These are phyloP conservation scores for Allium cepa DNA, from an alignment of 106 monocot genomes.

Conservation along the genomic window DNA sequence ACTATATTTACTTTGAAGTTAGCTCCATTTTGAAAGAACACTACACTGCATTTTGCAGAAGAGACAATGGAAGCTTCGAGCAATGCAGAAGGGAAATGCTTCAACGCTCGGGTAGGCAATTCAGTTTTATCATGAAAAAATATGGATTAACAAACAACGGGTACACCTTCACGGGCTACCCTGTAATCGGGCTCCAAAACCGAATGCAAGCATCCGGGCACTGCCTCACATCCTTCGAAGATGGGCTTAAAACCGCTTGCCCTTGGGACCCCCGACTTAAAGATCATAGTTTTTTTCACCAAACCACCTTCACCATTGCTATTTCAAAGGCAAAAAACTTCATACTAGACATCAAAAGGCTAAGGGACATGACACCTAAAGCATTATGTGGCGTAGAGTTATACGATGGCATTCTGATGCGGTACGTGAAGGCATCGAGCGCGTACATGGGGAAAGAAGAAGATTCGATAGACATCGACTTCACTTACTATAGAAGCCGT, in stretches of 20 bases:
- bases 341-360: conserved; percentile 44
- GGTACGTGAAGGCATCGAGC: conserved; percentile 37
- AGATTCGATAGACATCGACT: conserved; percentile 12
- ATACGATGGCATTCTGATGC: conserved; percentile 33
- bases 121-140: neutral
- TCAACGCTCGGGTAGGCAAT: too few species aligned
- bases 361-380: conserved; percentile 20
- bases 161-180: conserved; percentile 33
- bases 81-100: too few species aligned
- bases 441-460: conserved; percentile 39
- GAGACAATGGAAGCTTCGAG: too few species aligned
- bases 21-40: too few species aligned
- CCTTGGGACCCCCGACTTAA: conserved; percentile 42
- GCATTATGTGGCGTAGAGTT: conserved; percentile 45
- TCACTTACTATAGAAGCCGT: conserved; percentile 49
- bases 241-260: conserved; percentile 36
- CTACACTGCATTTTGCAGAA: too few species aligned
- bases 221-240: conserved; percentile 32
- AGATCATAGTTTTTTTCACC: conserved; percentile 27
- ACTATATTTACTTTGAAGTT: too few species aligned
- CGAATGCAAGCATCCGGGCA: conserved; percentile 41
- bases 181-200: conserved; percentile 49
- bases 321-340: conserved; percentile 37
- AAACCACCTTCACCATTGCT: conserved; percentile 34
- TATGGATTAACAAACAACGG: conserved; percentile 40